These are phyloP conservation scores for Aspergillus persii DNA, from an alignment of 2,329 filamentous ascomycete genomes.

Conservation along the genomic window DNA sequence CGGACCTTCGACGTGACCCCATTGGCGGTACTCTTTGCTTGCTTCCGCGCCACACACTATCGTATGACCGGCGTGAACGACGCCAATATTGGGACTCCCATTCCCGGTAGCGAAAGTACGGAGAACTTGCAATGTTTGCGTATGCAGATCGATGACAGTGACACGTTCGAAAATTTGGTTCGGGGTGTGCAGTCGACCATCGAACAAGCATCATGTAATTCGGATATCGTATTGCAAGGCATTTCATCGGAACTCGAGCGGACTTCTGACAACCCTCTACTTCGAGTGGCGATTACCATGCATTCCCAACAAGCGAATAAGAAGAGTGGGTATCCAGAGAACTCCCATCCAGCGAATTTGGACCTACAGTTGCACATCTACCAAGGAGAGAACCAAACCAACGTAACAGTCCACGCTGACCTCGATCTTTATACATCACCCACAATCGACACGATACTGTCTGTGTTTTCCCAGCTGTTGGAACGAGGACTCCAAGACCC, in stretches of 20 bases:
- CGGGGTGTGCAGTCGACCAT: not conserved
- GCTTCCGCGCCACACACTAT: conserved; percentile 9
- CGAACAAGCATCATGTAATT: not conserved
- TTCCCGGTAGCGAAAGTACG: not conserved
- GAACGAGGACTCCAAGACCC: not conserved
- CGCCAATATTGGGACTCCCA: conserved; percentile 1
- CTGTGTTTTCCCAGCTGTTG: not conserved
- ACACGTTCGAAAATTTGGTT: conserved; percentile 1
- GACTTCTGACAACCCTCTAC: conserved; percentile 1
- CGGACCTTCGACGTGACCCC: not conserved
- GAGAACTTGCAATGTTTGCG: conserved; percentile 6
- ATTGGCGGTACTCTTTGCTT: not conserved
- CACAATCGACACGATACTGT: not conserved
- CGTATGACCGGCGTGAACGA: conserved; percentile 3
- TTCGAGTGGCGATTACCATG: not conserved
- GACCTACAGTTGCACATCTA: conserved; percentile 7
- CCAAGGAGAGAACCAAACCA: not conserved
- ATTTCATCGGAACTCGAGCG: conserved; percentile 1
- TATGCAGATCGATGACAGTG: not conserved
- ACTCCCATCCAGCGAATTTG: not conserved
- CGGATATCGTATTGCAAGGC: not conserved
- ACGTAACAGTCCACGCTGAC: not conserved
- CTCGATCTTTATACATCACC: not conserved
- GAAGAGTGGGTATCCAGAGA: not conserved
- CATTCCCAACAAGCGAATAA: not conserved